Evolutionary conservation across 2,329 filamentous ascomycete species (phyloP).

Genomic region (Ophiostoma ulmi): DNA sequence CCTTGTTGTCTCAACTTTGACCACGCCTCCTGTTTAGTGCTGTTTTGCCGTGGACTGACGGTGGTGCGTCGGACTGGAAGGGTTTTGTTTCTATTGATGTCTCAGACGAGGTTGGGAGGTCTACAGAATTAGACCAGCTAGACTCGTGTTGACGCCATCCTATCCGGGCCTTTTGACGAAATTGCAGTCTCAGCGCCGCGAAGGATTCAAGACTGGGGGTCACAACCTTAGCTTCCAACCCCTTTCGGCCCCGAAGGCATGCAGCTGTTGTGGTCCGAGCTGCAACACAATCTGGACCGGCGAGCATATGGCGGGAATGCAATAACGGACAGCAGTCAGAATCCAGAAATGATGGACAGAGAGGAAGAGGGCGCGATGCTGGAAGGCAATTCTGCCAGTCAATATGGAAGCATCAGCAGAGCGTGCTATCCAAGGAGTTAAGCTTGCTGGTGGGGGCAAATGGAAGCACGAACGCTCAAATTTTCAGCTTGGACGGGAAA

Average conservation of each 20-base stretch:
- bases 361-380: neutral
- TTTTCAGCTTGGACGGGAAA: neutral
- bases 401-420: neutral
- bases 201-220: neutral
- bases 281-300: constrained; percentile 2
- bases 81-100: neutral
- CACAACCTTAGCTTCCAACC: neutral
- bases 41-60: neutral
- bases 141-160: neutral
- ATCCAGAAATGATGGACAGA: neutral
- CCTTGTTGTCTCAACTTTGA: neutral
- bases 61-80: neutral
- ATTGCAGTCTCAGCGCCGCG: constrained; percentile 4
- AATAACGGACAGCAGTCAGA: neutral
- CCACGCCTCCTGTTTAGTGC: neutral
- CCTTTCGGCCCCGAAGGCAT: neutral
- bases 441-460: neutral
- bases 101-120: neutral
- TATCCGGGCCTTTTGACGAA: neutral
- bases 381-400: neutral
- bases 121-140: neutral
- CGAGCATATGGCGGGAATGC: neutral
- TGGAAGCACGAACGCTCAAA: neutral
- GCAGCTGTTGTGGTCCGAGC: neutral
- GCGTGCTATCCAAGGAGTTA: too few species aligned